Percentiles rank a stretch among this genome's conserved stretches.
phyloP scores from a whole-genome alignment of 2,329 filamentous ascomycete genomes.

The Onygenales sp. region DNA sequence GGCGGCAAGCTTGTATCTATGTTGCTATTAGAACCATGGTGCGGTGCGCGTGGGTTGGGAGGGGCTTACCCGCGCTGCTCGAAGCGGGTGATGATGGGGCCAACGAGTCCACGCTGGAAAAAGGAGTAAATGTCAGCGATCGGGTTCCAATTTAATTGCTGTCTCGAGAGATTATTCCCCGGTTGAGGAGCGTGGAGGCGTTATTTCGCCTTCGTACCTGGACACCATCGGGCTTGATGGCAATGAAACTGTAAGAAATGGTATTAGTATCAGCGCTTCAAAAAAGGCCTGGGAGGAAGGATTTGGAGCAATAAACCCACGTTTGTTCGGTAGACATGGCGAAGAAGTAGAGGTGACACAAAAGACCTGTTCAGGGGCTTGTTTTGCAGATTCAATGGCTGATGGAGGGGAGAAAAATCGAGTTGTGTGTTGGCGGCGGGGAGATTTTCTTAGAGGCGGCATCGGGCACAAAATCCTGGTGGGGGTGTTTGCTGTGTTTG shows the following conservation, averaged over 20 bases:
- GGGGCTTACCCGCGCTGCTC: constrained; percentile 76
- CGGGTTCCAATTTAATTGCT: neutral
- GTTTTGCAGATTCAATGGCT: constrained; percentile 16
- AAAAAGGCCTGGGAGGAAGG: constrained; percentile 9
- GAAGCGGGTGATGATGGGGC: constrained; percentile 96
- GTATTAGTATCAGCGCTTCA: constrained; percentile 5
- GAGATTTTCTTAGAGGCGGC: neutral
- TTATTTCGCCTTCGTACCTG: constrained; percentile 56
- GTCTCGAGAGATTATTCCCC: neutral
- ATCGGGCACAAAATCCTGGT: no score
- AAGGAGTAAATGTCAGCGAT: constrained; percentile 16
- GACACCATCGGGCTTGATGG: constrained; percentile 99
- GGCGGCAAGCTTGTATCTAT: constrained; percentile 92
- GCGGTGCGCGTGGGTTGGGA: neutral
- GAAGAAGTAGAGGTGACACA: constrained; percentile 27
- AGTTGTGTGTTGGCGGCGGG: neutral
- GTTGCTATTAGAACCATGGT: constrained; percentile 7
- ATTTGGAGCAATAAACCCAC: constrained; percentile 45
- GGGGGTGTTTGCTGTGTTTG: neutral
- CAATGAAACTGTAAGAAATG: constrained; percentile 72
- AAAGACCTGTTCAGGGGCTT: constrained; percentile 22
- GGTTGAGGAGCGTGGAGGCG: neutral
- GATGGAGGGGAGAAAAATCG: constrained; percentile 17
- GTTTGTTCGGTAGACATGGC: constrained; percentile 79
- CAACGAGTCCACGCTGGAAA: constrained; percentile 82